Conservation (phyloP, 768 basidiomycete species). For the Guyanaporus albipodus region DNA sequence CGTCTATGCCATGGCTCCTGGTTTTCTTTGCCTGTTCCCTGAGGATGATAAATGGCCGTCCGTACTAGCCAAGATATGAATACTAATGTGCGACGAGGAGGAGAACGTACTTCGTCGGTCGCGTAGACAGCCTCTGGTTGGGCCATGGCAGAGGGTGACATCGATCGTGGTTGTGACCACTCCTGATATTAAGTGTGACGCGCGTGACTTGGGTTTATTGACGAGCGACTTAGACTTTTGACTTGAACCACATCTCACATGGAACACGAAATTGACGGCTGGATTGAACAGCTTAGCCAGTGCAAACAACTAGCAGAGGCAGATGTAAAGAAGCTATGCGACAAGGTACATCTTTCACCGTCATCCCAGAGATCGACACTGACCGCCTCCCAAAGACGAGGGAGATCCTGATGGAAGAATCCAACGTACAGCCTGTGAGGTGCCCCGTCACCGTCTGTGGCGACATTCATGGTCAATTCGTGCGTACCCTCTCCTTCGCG, state of each 20-base stretch:
- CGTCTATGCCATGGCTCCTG: conserved; percentile 85
- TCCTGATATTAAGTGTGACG: conserved; percentile 24
- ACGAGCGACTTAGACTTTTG: conserved; percentile 1
- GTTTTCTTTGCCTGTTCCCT: conserved; percentile 93
- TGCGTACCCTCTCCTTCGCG: conserved; percentile 47
- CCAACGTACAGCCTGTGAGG: conserved; percentile 96
- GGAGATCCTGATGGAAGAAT: conserved; percentile 98
- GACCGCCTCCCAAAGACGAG: conserved; percentile 61
- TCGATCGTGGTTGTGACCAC: conserved; percentile 22
- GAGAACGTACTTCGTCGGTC: conserved; percentile 78
- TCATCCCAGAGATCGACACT: conserved; percentile 10
- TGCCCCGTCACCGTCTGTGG: conserved; percentile 99
- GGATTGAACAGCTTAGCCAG: conserved; percentile 95
- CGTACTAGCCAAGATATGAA: conserved; percentile 55
- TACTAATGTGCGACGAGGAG: background rate
- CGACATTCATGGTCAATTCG: conserved; percentile 99
- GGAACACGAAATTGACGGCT: conserved; percentile 84
- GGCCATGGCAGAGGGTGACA: conserved; percentile 29
- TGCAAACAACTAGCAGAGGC: conserved; percentile 96
- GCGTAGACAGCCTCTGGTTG: conserved; percentile 74
- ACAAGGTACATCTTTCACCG: conserved; percentile 67
- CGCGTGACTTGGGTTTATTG: conserved; percentile 16
- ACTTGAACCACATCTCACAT: conserved; percentile 27
- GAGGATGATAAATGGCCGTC: conserved; percentile 96
- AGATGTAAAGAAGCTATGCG: conserved; percentile 97